Percentiles rank a stretch among this genome's conserved stretches.
Conservation (phyloP, 495 filamentous ascomycete species). For the Talaromyces liani region DNA sequence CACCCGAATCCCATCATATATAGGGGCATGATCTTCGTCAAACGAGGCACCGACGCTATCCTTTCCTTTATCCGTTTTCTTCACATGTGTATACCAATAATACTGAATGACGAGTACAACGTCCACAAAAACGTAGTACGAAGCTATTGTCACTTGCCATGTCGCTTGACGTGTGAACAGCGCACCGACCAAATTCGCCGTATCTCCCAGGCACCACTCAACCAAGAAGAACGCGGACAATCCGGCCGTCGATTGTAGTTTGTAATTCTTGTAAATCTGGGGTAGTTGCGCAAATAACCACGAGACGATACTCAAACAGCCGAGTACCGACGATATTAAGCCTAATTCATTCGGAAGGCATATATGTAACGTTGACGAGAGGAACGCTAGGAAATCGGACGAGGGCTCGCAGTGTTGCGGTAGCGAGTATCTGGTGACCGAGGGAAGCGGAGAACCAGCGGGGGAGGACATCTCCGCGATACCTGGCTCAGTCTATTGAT, state of each 20-base stretch:
- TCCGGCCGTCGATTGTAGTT: constrained; percentile 57
- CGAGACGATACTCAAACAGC: constrained; percentile 56
- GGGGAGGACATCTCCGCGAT: neutral
- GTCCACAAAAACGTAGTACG: constrained; percentile 65
- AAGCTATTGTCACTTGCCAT: constrained; percentile 63
- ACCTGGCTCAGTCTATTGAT: neutral
- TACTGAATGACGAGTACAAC: constrained; percentile 55
- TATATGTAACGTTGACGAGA: constrained; percentile 56
- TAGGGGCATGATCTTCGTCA: neutral
- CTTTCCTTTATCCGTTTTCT: constrained; percentile 28
- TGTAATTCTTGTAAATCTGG: constrained; percentile 67
- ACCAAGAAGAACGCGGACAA: constrained; percentile 61
- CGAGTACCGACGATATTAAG: constrained; percentile 57
- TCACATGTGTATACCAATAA: constrained; percentile 57
- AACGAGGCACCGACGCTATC: neutral
- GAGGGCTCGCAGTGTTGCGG: constrained; percentile 59
- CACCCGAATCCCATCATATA: constrained; percentile 11
- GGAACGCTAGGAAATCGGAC: constrained; percentile 45
- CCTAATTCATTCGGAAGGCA: constrained; percentile 63
- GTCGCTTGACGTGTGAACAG: constrained; percentile 58
- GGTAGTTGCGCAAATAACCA: constrained; percentile 76
- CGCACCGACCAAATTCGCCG: constrained; percentile 60
- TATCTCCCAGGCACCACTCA: constrained; percentile 64
- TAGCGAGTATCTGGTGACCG: constrained; percentile 24
- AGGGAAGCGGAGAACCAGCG: neutral